A percentile compares a stretch with the other conserved stretches of the same genome.
Evolutionary conservation across 345 rosid genomes (phyloP).

Genomic region (Salix dunnii): DNA sequence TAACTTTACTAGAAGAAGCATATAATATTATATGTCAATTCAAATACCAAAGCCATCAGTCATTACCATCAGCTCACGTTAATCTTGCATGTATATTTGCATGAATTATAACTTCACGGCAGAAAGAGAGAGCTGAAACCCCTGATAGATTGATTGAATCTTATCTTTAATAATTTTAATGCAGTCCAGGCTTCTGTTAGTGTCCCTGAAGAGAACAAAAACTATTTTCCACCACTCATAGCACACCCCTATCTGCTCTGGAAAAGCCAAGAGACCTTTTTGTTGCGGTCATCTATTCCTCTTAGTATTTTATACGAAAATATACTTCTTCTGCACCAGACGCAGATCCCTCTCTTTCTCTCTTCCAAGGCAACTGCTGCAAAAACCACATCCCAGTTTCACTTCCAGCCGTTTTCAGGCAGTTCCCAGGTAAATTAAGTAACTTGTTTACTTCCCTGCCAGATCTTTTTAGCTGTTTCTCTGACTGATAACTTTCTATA

Average conservation of each 20-base stretch:
- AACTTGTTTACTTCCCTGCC: slow-evolving; percentile 5
- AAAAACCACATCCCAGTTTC: slow-evolving; percentile 18
- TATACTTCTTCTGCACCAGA: slow-evolving; percentile 2
- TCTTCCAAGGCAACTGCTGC: slow-evolving; percentile 1
- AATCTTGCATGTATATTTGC: background rate
- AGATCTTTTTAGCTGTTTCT: background rate
- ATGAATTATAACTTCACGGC: background rate
- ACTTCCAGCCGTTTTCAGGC: slow-evolving; percentile 23
- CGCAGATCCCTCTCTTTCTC: background rate
- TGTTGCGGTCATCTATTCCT: slow-evolving; percentile 8
- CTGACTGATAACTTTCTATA: background rate
- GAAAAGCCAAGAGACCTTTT: slow-evolving; percentile 47
- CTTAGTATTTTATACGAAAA: background rate
- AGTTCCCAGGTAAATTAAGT: slow-evolving; percentile 31
- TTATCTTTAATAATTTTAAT: slow-evolving; percentile 28
- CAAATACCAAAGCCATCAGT: background rate
- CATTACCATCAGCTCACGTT: background rate
- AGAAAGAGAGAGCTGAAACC: background rate
- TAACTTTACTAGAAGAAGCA: too few species aligned
- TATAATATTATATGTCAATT: too few species aligned
- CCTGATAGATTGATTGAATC: background rate
- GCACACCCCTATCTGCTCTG: slow-evolving; percentile 70
- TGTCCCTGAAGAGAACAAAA: slow-evolving; percentile 32
- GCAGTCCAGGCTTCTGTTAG: slow-evolving; percentile 37
- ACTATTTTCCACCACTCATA: slow-evolving; percentile 59